A percentile compares a stretch with the other conserved stretches of the same genome.
These are phyloP conservation scores for Tolypocladium guangdongense DNA, from an alignment of 2,329 filamentous ascomycete genomes.

Conservation along the genomic window DNA sequence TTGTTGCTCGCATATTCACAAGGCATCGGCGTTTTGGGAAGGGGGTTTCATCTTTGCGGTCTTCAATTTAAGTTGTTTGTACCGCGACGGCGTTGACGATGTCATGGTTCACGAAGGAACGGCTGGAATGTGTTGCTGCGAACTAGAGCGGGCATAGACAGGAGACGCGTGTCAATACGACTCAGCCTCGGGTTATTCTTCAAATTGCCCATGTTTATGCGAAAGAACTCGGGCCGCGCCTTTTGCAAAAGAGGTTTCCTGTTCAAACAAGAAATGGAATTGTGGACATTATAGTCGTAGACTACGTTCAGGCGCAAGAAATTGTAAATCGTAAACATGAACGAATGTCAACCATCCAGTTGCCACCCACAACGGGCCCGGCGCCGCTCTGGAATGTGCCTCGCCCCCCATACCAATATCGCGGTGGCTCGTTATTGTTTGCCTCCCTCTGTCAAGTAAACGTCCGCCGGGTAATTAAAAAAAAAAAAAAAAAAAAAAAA, in stretches of 20 bases:
- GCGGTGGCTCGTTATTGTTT: background rate
- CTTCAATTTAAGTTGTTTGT: background rate
- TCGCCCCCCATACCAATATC: background rate
- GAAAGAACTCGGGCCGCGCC: background rate
- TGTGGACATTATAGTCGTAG: background rate
- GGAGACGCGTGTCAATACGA: background rate
- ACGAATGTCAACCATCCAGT: background rate
- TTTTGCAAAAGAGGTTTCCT: background rate
- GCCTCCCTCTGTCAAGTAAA: background rate
- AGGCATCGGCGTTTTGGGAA: background rate
- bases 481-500: background rate
- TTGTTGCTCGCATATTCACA: background rate
- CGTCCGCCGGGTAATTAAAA: background rate
- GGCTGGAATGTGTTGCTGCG: background rate
- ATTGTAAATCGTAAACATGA: background rate
- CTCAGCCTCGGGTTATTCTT: background rate
- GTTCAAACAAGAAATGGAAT: background rate
- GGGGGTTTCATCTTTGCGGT: background rate
- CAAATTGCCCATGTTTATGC: background rate
- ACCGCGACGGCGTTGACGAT: background rate
- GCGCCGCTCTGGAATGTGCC: background rate
- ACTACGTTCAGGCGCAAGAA: background rate
- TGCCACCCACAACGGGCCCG: background rate
- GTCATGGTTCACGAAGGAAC: background rate
- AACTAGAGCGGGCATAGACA: background rate